Evolutionary conservation across 2,329 filamentous ascomycete species (phyloP), one percentile per base, ranked within the genome.

Genomic region (Bipolaris gigantea): DNA sequence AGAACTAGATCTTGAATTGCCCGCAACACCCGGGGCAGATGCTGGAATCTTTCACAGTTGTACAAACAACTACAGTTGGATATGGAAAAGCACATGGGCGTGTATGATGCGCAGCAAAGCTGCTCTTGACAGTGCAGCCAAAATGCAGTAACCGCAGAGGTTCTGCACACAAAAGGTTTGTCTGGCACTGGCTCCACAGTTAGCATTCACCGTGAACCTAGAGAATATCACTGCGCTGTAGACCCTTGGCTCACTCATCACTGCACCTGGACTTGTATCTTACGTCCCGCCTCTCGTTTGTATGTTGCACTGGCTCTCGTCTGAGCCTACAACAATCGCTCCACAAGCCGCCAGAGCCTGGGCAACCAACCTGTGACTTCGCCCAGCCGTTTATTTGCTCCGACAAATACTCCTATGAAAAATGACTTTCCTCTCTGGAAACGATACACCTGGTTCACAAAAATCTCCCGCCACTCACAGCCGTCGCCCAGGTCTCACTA

Each of bases 1-100:
- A 67, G 57, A 67, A 71, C 59, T 72, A 69, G 55, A 38, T 21
- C n/a, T 30, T 30, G 30, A 16, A 19, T 21, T 32, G 10, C 27
- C 15, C 18, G 19, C 11, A 44, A n/a, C 25, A 13, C 40, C 30
- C 13, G 35, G 32, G 30, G 47, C 36, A 33, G 32, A 53, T 43
- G 53, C 40, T 48, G 18, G 40, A 47, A 30, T 46, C 25, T 35
- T 32, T 42, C 38, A 41, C 45, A 40, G 47, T 27, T 66, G 58
- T 65, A 65, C 49, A 64, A 64, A 61, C 50, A 65, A 15, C 40
- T 41, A 50, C 33, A 16, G 47, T 35, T 48, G 27, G 60, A 33
- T 47, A 40, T 40, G 32, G 32, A 52, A 48, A 47, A 48, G 25
- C 13, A 30, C 27, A 60, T 59, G 55, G 60, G 59, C 33, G 57